These are phyloP conservation scores for Barbarea vulgaris DNA, from an alignment of 345 rosid species.

Conservation along the genomic window DNA sequence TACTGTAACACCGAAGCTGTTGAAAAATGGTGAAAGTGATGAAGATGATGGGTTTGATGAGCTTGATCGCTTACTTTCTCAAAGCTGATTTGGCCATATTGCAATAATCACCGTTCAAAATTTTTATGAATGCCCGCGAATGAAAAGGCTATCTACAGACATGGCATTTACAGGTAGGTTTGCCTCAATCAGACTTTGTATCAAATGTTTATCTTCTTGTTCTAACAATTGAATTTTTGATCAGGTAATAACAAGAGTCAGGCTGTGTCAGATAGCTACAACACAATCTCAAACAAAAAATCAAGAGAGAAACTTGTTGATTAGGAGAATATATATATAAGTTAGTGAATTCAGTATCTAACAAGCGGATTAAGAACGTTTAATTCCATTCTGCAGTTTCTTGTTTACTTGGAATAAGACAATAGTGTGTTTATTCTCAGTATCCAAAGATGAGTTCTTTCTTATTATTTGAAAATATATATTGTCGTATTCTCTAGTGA, in stretches of 20 bases:
- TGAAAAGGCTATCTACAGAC: neutral
- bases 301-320: constrained; percentile 6
- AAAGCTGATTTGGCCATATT: constrained; percentile 23
- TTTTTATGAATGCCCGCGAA: neutral
- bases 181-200: neutral
- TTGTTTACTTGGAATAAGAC: too few species aligned
- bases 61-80: constrained; percentile 46
- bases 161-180: neutral
- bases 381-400: too few species aligned
- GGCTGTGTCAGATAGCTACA: neutral
- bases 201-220: constrained; percentile 12
- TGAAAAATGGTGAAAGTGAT: constrained; percentile 8
- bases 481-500: too few species aligned
- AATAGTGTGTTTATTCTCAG: too few species aligned
- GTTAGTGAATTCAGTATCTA: neutral
- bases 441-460: too few species aligned
- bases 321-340: neutral
- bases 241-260: neutral
- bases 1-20: neutral
- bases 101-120: neutral
- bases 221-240: neutral
- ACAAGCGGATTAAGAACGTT: too few species aligned
- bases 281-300: neutral
- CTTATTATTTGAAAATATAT: too few species aligned
- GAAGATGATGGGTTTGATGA: constrained; percentile 44